These are phyloP conservation scores for Linderniella brevidens DNA, from an alignment of 257 asterid species.

Conservation along the genomic window DNA sequence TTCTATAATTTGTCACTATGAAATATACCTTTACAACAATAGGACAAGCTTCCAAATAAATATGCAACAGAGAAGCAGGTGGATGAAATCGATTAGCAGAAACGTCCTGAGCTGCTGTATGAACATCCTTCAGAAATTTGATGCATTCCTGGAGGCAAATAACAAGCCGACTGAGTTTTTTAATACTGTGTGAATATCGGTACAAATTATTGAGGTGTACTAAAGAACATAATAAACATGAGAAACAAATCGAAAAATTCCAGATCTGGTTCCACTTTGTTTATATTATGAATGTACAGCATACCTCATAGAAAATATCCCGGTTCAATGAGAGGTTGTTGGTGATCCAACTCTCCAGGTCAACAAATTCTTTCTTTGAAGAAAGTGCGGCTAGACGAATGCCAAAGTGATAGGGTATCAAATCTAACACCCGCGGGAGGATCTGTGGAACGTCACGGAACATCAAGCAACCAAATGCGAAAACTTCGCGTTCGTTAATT, in stretches of 20 bases:
- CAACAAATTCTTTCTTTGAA: conserved; percentile 59
- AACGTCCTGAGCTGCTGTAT: conserved; percentile 36
- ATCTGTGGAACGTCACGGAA: conserved; percentile 32
- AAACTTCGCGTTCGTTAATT: no score
- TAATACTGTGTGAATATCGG: background rate
- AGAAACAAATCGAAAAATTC: no score
- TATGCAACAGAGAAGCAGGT: conserved; percentile 32
- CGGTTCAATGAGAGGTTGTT: conserved; percentile 33
- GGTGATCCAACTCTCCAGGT: conserved; percentile 79
- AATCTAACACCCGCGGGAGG: conserved; percentile 49
- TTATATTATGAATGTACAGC: background rate
- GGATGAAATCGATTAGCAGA: conserved; percentile 49
- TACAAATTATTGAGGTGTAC: no score
- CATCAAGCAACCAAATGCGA: conserved; percentile 3
- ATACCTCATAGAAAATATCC: conserved; percentile 74
- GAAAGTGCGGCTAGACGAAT: conserved; percentile 79
- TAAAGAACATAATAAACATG: no score
- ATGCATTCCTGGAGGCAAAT: conserved; percentile 62
- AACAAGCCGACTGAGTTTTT: background rate
- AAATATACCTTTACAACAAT: conserved; percentile 48
- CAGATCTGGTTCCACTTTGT: background rate
- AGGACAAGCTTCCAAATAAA: conserved; percentile 58
- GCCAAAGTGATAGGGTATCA: conserved; percentile 55
- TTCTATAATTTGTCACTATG: conserved; percentile 7
- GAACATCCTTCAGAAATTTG: conserved; percentile 66